These are phyloP conservation scores for Isatis tinctoria DNA, from an alignment of 345 rosid species.

Conservation along the genomic window DNA sequence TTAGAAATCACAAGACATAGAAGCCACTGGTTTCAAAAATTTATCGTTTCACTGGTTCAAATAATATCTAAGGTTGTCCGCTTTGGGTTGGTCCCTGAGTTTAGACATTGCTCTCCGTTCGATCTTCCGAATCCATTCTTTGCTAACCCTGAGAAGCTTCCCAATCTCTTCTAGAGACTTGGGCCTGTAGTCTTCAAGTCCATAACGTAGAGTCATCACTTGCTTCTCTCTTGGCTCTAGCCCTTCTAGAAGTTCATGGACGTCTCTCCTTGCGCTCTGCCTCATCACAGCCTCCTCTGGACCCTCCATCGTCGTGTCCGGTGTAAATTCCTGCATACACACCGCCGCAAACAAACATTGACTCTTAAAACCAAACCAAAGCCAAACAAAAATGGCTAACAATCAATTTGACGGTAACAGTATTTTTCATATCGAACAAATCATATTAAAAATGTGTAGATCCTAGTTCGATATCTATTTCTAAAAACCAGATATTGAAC, in stretches of 20 bases:
- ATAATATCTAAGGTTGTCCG: conserved; percentile 44
- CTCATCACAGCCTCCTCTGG: conserved; percentile 54
- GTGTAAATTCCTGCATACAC: conserved; percentile 51
- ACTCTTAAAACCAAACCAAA: not conserved
- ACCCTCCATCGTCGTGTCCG: conserved; percentile 44
- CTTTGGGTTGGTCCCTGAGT: conserved; percentile 43
- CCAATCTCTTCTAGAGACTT: conserved; percentile 80
- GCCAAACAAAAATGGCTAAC: too few relatives aligned
- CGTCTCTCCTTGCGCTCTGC: conserved; percentile 52
- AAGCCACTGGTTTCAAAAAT: conserved; percentile 1
- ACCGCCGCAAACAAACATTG: not conserved
- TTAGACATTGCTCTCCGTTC: conserved; percentile 61
- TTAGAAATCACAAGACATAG: not conserved
- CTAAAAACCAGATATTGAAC: too few relatives aligned
- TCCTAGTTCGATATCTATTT: too few relatives aligned
- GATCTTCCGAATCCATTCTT: conserved; percentile 77
- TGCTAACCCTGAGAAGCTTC: conserved; percentile 58
- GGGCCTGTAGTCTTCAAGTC: conserved; percentile 48
- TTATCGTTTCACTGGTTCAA: conserved; percentile 14
- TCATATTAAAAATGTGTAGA: too few relatives aligned
- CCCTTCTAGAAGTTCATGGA: conserved; percentile 45
- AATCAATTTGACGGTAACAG: too few relatives aligned
- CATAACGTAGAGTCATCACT: conserved; percentile 60
- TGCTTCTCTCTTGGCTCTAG: conserved; percentile 64
- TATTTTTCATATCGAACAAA: too few relatives aligned